A percentile compares a stretch with the other conserved stretches of the same genome.
These are phyloP conservation scores for Leishmania gerbilli DNA, from an alignment of 208 protist genomes.

Conservation along the genomic window DNA sequence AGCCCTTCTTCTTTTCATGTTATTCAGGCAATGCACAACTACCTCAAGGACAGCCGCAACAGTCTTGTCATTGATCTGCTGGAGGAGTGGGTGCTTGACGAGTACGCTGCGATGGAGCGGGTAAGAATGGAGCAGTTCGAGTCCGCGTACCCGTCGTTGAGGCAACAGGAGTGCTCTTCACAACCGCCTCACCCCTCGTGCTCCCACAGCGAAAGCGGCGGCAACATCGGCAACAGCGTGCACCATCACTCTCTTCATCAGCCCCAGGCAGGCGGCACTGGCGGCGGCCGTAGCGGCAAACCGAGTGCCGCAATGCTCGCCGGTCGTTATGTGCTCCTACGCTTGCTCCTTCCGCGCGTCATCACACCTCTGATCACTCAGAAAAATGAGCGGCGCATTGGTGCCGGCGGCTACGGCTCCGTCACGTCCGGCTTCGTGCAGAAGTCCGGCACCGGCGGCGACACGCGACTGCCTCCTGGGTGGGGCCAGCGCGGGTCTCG, in stretches of 20 bases:
- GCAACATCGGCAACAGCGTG: neutral
- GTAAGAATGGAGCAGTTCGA: slow-evolving; percentile 22
- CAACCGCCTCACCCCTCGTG: neutral
- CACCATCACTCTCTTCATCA: neutral
- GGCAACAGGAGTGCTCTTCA: neutral
- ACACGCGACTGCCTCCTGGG: slow-evolving; percentile 14
- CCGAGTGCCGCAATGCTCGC: slow-evolving; percentile 24
- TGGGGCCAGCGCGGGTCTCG: slow-evolving; percentile 23
- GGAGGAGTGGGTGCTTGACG: slow-evolving; percentile 40
- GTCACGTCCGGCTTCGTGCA: slow-evolving; percentile 43
- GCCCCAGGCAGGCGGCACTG: neutral
- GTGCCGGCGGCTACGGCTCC: slow-evolving; percentile 70
- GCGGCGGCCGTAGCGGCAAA: neutral
- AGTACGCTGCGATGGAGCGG: slow-evolving; percentile 32
- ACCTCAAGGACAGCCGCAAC: slow-evolving; percentile 37
- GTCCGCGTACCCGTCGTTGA: slow-evolving; percentile 12
- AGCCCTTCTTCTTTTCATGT: slow-evolving; percentile 50
- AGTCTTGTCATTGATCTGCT: slow-evolving; percentile 32
- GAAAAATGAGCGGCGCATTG: slow-evolving; percentile 47
- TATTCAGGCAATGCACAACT: slow-evolving; percentile 43
- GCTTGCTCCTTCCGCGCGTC: slow-evolving; percentile 50
- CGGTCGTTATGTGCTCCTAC: slow-evolving; percentile 66
- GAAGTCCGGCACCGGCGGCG: neutral
- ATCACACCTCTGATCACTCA: slow-evolving; percentile 25
- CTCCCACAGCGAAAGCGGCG: slow-evolving; percentile 4